These are phyloP conservation scores for Cladochytrium replicatum DNA, from an alignment of 192 early-diverging fungal genomes.

Conservation along the genomic window DNA sequence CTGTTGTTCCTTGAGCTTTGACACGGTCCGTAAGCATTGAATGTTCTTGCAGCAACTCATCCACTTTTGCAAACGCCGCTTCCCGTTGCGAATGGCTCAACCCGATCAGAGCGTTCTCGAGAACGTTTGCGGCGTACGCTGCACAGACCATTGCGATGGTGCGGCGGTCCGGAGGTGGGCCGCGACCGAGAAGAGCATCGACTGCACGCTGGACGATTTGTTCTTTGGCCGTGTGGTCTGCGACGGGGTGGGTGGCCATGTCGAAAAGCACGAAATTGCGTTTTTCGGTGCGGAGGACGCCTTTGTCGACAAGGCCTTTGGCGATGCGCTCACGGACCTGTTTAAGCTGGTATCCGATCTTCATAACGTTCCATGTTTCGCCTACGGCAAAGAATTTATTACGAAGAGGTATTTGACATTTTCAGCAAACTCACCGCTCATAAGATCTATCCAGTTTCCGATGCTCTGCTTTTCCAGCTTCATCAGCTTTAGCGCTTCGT, in stretches of 20 bases:
- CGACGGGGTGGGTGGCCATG: constrained; percentile 95
- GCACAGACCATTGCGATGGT: constrained; percentile 87
- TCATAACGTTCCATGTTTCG: constrained; percentile 98
- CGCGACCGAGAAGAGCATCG: constrained; percentile 65
- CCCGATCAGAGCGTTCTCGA: constrained; percentile 85
- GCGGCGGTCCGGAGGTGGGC: constrained; percentile 51
- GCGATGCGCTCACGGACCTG: constrained; percentile 93
- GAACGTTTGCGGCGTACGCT: constrained; percentile 90
- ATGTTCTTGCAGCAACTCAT: constrained; percentile 82
- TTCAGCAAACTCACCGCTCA: constrained; percentile 91
- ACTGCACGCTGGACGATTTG: constrained; percentile 73
- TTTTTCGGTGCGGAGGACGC: constrained; percentile 90
- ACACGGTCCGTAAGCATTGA: constrained; percentile 49
- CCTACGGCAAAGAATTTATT: too few relatives aligned
- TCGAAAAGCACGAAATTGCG: constrained; percentile 93
- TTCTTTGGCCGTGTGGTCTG: constrained; percentile 79
- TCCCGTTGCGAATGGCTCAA: constrained; percentile 80
- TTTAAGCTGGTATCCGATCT: constrained; percentile 94
- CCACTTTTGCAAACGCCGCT: constrained; percentile 75
- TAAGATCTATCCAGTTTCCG: constrained; percentile 89
- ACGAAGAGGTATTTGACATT: too few relatives aligned
- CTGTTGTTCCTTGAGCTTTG: constrained; percentile 34
- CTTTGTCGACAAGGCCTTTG: constrained; percentile 98
- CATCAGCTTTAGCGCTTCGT: constrained; percentile 90
- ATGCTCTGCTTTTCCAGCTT: constrained; percentile 80